Percentiles rank a stretch among this genome's conserved stretches.
These are phyloP conservation scores for Nakazawaea anatomiae DNA, from an alignment of 805 yeast species.

Conservation along the genomic window DNA sequence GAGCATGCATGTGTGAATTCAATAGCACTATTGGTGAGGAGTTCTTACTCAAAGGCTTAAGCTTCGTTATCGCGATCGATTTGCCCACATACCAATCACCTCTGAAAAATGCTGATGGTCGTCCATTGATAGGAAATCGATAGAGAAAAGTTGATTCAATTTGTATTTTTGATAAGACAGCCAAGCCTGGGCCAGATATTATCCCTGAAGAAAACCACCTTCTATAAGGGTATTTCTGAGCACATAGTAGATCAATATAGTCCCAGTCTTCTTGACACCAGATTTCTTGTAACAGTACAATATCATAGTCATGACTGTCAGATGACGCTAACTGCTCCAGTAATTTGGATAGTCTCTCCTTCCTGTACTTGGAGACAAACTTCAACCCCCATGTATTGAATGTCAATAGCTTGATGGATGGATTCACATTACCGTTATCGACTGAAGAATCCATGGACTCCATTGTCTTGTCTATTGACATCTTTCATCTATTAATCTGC, in stretches of 20 bases:
- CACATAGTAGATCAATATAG: slow-evolving; percentile 43
- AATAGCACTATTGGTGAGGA: slow-evolving; percentile 65
- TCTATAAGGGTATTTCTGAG: slow-evolving; percentile 48
- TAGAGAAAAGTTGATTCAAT: slow-evolving; percentile 73
- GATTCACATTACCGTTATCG: not conserved
- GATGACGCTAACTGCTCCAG: slow-evolving; percentile 51
- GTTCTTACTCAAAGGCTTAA: slow-evolving; percentile 43
- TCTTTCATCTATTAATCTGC: not conserved
- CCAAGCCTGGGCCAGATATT: slow-evolving; percentile 89
- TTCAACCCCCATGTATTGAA: slow-evolving; percentile 90
- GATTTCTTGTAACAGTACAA: slow-evolving; percentile 90
- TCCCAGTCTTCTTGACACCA: slow-evolving; percentile 89
- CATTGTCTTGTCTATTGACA: not conserved
- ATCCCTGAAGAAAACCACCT: slow-evolving; percentile 80
- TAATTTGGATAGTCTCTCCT: slow-evolving; percentile 62
- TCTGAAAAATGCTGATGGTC: slow-evolving; percentile 87
- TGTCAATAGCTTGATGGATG: slow-evolving; percentile 47
- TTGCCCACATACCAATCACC: slow-evolving; percentile 99
- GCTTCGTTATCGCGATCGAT: slow-evolving; percentile 67
- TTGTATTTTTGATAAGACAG: slow-evolving; percentile 77
- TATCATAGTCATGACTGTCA: slow-evolving; percentile 52
- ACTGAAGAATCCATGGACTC: not conserved
- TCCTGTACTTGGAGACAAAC: slow-evolving; percentile 67
- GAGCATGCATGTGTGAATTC: slow-evolving; percentile 97
- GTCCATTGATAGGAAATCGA: slow-evolving; percentile 86